These are phyloP conservation scores for Acanthamoeba royreba DNA, from an alignment of 208 protist genomes.

Conservation along the genomic window DNA sequence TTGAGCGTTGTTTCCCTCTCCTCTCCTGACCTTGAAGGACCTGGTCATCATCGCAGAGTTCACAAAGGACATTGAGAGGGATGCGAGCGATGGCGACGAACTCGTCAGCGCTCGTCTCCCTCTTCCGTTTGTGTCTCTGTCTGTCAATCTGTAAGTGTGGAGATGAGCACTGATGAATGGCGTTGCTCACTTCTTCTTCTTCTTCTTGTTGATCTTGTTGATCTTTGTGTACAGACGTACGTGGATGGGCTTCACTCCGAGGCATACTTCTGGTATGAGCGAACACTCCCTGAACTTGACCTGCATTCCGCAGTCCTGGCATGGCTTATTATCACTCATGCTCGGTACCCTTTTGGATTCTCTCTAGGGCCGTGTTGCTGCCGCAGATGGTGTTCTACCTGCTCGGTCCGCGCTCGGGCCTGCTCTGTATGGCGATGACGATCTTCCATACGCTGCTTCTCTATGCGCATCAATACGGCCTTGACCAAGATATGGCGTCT, in stretches of 20 bases:
- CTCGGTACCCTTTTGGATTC: no score
- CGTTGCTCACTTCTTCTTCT: neutral
- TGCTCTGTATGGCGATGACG: neutral
- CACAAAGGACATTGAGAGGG: no score
- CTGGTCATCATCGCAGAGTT: no score
- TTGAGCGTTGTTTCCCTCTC: no score
- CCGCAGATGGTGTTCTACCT: neutral
- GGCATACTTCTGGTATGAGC: neutral
- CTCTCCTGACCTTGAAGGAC: no score
- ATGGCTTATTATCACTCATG: neutral
- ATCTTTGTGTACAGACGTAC: neutral
- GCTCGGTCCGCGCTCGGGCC: neutral
- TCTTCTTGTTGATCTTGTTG: neutral
- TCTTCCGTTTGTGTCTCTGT: no score
- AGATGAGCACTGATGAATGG: no score
- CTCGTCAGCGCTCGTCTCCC: no score
- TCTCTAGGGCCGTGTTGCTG: neutral
- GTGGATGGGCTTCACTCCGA: neutral
- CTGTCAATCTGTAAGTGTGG: neutral
- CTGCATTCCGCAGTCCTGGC: neutral
- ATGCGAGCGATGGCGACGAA: no score
- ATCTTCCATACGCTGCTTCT: neutral
- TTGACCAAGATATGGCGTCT: neutral
- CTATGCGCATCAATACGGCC: neutral
- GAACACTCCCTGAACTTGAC: neutral